Base-by-base conservation (phyloP, 208 protist genomes). In the Leishmania martiniquensis region DNA sequence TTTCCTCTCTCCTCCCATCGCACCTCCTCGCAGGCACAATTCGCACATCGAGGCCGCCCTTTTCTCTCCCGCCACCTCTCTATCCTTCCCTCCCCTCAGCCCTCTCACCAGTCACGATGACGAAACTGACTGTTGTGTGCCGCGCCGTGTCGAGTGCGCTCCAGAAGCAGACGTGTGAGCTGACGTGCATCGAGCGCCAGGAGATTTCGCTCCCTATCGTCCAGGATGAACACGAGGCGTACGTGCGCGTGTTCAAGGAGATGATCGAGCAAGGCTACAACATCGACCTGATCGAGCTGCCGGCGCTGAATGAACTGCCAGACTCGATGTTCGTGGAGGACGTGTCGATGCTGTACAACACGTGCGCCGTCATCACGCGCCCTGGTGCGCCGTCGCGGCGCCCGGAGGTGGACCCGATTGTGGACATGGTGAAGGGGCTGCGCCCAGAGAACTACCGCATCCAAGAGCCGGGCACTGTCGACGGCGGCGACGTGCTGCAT, bases 271-370 rank as follows among this genome's bases (percentile, higher is more conserved):
- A 86, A 22, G 87, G 84, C 67, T 86, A 88, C 80, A 78, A 79
- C 78, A 75, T 91, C 39, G 78, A 85, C 69, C 80, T 91, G 51
- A 75, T 91, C 39, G 78, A 85, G 73, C 80, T 91, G 57, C 84
- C 84, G 37, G 62, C 72, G 65, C 84, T 91, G 52, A 80, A 74
- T 54, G 76, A 85, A n/a, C 80, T 87, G 34, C 79, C 87, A n/a
- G 87, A 88, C 74, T 83, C 74, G 75, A 84, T 91, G 77, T 91
- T 91, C 60, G 82, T 88, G 69, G 87, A 91, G 76, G 87, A 91
- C 73, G 78, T 85, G 12, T 77, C 84, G 59, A 83, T 88, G 84
- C 70, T 91, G 63, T 88, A 88, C 77, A 83, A 88, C 78, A 25
- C 39, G 32, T 87, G 84, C 65, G 45, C 74, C 81, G 51, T 88